Percentiles rank a stretch among this genome's conserved stretches.
phyloP scores from a whole-genome alignment of 2,329 filamentous ascomycete genomes.

The Arthroderma sp. region DNA sequence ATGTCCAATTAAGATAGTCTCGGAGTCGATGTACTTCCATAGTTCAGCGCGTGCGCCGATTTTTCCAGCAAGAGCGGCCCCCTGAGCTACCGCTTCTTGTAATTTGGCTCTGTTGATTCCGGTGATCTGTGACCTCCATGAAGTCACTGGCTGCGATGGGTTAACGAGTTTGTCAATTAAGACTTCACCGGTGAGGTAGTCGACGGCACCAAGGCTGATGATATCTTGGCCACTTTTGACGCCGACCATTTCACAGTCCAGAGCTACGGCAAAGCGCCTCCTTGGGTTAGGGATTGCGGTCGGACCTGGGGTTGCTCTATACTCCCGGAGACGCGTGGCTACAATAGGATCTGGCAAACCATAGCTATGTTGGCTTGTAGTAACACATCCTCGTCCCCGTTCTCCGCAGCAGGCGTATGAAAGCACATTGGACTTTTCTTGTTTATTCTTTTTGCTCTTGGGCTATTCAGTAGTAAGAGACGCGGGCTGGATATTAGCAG shows the following conservation, averaged over 20 bases:
- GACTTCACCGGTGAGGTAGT: constrained; percentile 35
- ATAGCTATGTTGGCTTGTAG: constrained; percentile 1
- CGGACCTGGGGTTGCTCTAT: not conserved
- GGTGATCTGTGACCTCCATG: constrained; percentile 29
- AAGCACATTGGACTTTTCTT: not conserved
- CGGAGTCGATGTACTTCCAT: constrained; percentile 28
- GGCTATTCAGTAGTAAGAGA: no score
- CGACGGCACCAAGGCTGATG: constrained; percentile 29
- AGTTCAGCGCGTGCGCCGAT: constrained; percentile 30
- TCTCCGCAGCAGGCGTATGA: constrained; percentile 6
- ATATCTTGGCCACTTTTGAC: constrained; percentile 10
- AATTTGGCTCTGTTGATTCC: constrained; percentile 25
- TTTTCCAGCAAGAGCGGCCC: constrained; percentile 29
- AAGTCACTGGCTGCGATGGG: constrained; percentile 21
- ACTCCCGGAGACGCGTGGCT: not conserved
- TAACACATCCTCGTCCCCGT: constrained; percentile 5
- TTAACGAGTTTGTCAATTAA: constrained; percentile 33
- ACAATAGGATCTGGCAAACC: not conserved
- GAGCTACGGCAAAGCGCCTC: constrained; percentile 21
- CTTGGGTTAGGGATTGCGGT: not conserved
- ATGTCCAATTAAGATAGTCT: constrained; percentile 39
- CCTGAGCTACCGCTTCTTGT: constrained; percentile 16
- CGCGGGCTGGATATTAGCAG: not conserved
- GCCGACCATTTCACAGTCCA: constrained; percentile 39
- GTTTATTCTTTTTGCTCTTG: no score